Conservation (phyloP, 1,284 basidiomycete genomes). For the Salmacisia buchloeana region DNA sequence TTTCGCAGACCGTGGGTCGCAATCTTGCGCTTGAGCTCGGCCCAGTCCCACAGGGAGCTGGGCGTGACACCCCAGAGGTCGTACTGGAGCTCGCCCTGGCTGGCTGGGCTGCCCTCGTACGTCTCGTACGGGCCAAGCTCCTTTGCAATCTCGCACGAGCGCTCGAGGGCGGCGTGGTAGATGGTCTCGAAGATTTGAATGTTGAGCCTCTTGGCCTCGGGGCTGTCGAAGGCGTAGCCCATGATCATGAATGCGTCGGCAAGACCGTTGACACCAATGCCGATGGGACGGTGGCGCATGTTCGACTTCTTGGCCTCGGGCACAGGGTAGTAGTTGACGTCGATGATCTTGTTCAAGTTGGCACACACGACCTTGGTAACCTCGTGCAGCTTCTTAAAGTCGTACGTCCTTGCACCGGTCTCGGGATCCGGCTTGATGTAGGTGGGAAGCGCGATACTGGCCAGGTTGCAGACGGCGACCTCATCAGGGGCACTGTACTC, state of each 20-base stretch:
- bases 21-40: conserved; percentile 78
- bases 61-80: conserved; percentile 94
- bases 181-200: conserved; percentile 98
- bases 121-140: conserved; percentile 81
- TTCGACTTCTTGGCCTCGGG: conserved; percentile 85
- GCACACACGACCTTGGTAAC: conserved; percentile 66
- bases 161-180: conserved; percentile 90
- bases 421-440: conserved; percentile 46
- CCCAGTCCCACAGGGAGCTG: conserved; percentile 93
- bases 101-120: conserved; percentile 84
- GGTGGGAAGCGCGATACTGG: conserved; percentile 84
- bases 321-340: conserved; percentile 86
- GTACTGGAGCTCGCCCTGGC: conserved; percentile 81
- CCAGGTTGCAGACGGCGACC: conserved; percentile 97
- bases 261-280: conserved; percentile 95
- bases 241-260: conserved; percentile 98
- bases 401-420: conserved; percentile 54
- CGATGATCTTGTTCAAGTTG: conserved; percentile 92
- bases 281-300: conserved; percentile 96
- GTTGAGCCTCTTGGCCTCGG: conserved; percentile 81
- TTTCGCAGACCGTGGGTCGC: conserved; percentile 81
- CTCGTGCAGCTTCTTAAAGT: conserved; percentile 91
- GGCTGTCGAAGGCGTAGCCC: conserved; percentile 89
- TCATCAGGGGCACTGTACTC: conserved; percentile 98
- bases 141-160: conserved; percentile 81